Evolutionary conservation across 208 protist genomes (phyloP).

Genomic region (Porcisia hertigi): DNA sequence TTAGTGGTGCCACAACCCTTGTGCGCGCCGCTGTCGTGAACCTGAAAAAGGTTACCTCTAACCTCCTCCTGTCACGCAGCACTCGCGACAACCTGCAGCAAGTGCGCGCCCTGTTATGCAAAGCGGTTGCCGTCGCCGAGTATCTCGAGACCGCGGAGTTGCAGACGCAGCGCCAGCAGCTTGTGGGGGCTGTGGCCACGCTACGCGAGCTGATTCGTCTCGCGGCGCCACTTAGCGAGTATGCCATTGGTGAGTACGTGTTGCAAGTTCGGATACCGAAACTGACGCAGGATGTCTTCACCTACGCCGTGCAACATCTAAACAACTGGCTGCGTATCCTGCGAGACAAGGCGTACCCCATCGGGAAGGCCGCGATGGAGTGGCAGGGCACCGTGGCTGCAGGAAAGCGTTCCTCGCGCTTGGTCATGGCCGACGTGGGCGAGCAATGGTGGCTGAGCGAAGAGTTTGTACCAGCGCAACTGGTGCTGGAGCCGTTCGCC

Average conservation of each 20-base stretch:
- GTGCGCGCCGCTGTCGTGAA: conserved; percentile 71
- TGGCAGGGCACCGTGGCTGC: conserved; percentile 65
- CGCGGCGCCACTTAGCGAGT: conserved; percentile 70
- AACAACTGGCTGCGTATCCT: conserved; percentile 84
- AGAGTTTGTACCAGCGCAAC: conserved; percentile 45
- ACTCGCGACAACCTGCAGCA: conserved; percentile 64
- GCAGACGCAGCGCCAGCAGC: conserved; percentile 68
- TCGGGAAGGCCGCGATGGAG: conserved; percentile 63
- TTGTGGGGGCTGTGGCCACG: conserved; percentile 76
- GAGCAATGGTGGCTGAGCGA: conserved; percentile 78
- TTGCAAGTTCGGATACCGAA: conserved; percentile 77
- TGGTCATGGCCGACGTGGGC: conserved; percentile 44
- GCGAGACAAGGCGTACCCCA: conserved; percentile 58
- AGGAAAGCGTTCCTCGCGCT: conserved; percentile 45
- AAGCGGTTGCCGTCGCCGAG: conserved; percentile 65
- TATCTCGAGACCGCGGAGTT: conserved; percentile 83
- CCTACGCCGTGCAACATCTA: conserved; percentile 71
- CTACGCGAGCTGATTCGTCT: conserved; percentile 70
- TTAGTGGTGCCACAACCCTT: conserved; percentile 74
- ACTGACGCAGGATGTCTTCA: conserved; percentile 66
- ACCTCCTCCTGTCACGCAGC: conserved; percentile 64
- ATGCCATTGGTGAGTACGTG: conserved; percentile 84
- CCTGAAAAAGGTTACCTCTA: conserved; percentile 73
- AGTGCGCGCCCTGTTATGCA: conserved; percentile 54
- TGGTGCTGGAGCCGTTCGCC: conserved; percentile 57